Percentiles rank a stretch among this genome's conserved stretches.
These are phyloP conservation scores for Penicillium alfredii DNA, from an alignment of 495 filamentous ascomycete species.

Conservation along the genomic window DNA sequence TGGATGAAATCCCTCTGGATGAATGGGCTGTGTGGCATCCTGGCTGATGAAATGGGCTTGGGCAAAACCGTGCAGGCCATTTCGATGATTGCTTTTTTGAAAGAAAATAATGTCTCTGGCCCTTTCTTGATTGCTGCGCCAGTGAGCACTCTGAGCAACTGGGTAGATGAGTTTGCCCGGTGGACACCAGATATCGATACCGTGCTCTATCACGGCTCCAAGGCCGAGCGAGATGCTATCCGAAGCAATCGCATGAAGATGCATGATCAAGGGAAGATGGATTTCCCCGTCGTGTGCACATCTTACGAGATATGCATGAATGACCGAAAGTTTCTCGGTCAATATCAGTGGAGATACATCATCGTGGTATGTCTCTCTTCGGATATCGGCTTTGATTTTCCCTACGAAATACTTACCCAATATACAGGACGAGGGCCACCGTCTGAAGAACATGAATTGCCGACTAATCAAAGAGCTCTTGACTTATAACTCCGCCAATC, in stretches of 20 bases:
- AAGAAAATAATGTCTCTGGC: conserved; percentile 79
- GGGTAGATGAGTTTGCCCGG: conserved; percentile 89
- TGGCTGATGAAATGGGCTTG: conserved; percentile 96
- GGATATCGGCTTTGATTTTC: neutral
- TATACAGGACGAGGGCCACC: conserved; percentile 81
- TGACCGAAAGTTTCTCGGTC: conserved; percentile 70
- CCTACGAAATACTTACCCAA: conserved; percentile 7
- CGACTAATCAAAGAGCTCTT: conserved; percentile 83
- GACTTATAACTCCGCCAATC: conserved; percentile 79
- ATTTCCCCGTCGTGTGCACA: conserved; percentile 88
- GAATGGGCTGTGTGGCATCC: conserved; percentile 90
- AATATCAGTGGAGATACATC: conserved; percentile 92
- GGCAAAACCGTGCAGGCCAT: conserved; percentile 97
- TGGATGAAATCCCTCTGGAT: conserved; percentile 85
- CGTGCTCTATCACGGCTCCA: conserved; percentile 82
- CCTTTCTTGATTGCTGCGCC: conserved; percentile 89
- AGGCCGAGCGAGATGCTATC: conserved; percentile 65
- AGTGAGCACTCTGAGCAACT: conserved; percentile 87
- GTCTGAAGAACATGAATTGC: conserved; percentile 95
- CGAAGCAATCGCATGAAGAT: conserved; percentile 55
- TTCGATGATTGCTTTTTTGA: conserved; percentile 78
- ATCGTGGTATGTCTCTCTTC: conserved; percentile 62
- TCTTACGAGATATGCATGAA: conserved; percentile 94
- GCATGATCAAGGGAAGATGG: conserved; percentile 52
- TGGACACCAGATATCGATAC: conserved; percentile 86